Percentiles rank a stretch among this genome's conserved stretches.
Evolutionary conservation across 257 asterid genomes (phyloP).

Genomic region (Petrea volubilis): DNA sequence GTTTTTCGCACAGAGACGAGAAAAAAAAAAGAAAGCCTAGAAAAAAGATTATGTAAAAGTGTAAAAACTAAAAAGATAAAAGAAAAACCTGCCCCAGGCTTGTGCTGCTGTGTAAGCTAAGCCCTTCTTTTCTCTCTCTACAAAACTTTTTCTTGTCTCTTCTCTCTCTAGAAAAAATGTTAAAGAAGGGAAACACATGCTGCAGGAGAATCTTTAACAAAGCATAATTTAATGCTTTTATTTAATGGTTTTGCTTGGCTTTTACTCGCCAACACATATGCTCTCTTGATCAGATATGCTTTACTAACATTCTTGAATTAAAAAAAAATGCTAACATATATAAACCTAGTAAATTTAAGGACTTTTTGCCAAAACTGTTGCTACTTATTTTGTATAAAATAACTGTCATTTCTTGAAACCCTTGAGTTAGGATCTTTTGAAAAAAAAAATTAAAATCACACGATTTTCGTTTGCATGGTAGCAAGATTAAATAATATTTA

Average conservation of each 20-base stretch:
- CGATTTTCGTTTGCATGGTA: too few species aligned
- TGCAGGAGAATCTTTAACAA: constrained; percentile 27
- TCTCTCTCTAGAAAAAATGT: constrained; percentile 11
- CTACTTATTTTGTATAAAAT: neutral
- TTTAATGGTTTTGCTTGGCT: constrained; percentile 18
- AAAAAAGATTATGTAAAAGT: constrained; percentile 18
- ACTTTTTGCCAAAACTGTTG: neutral
- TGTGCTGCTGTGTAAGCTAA: neutral
- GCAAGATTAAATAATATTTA: too few species aligned
- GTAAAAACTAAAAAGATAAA: constrained; percentile 22
- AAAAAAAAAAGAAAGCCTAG: neutral
- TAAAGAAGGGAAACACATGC: constrained; percentile 14
- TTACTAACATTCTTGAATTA: neutral
- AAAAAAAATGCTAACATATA: neutral
- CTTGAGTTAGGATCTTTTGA: too few species aligned
- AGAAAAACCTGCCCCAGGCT: constrained; percentile 23
- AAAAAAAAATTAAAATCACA: too few species aligned
- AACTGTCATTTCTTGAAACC: too few species aligned
- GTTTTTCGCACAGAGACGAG: constrained; percentile 27
- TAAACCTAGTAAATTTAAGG: neutral
- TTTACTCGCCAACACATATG: constrained; percentile 30
- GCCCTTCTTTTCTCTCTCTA: neutral
- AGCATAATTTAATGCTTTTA: constrained; percentile 22
- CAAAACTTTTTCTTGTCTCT: neutral
- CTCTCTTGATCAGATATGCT: constrained; percentile 15